Percentiles rank a stretch among this genome's conserved stretches.
Evolutionary conservation across 2,329 filamentous ascomycete genomes (phyloP).

Genomic region (Samsoniella hepiali): DNA sequence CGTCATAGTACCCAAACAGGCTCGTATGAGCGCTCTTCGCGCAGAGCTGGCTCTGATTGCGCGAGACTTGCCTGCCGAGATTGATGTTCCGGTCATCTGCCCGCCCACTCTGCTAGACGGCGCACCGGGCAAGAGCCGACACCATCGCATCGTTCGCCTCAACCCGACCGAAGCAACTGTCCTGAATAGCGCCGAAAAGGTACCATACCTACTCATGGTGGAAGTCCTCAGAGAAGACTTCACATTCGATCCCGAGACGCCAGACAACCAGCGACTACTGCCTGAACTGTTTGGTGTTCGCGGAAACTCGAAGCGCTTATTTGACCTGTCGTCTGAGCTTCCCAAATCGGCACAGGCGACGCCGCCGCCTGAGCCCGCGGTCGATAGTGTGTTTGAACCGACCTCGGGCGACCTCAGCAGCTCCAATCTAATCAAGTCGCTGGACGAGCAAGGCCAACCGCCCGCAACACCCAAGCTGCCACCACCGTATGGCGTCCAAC

Average conservation of each 20-base stretch:
- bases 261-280: conserved; percentile 67
- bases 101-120: conserved; percentile 72
- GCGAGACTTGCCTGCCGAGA: conserved; percentile 76
- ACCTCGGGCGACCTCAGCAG: conserved; percentile 73
- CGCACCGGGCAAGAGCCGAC: conserved; percentile 68
- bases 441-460: conserved; percentile 44
- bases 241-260: conserved; percentile 71
- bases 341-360: conserved; percentile 48
- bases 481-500: conserved; percentile 40
- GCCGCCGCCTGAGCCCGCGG: conserved; percentile 40
- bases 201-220: conserved; percentile 81
- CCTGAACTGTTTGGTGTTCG: conserved; percentile 55
- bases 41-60: conserved; percentile 78
- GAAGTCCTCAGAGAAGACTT: conserved; percentile 81
- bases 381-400: conserved; percentile 83
- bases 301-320: conserved; percentile 57
- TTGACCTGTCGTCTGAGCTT: conserved; percentile 64
- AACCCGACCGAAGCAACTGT: conserved; percentile 84
- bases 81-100: conserved; percentile 79
- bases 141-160: conserved; percentile 78
- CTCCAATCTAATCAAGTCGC: conserved; percentile 63
- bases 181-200: conserved; percentile 81
- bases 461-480: conserved; percentile 29
- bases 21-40: conserved; percentile 74
- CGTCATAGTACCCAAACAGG: conserved; percentile 76